Base-by-base conservation (phyloP, 495 filamentous ascomycete genomes). In the Tuber microsphaerosporum region DNA sequence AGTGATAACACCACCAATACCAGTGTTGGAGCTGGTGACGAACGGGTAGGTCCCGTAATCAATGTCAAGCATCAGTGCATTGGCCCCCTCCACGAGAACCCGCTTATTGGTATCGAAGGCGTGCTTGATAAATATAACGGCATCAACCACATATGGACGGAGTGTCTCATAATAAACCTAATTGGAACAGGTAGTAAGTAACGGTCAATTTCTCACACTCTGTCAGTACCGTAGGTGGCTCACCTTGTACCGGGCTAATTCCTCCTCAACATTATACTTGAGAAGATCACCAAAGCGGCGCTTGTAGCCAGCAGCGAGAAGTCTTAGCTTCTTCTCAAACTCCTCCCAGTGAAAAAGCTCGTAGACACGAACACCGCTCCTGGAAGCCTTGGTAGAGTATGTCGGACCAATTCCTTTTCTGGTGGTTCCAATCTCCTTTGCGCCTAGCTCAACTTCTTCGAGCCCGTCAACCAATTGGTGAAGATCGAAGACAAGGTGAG, bases 21-120 rank as follows among this genome's bases (percentile, higher is more conserved):
- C 89, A 73, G 90, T 92, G 81, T 90, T 92, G 65, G 90, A 91
- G 20, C 90, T 93, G 41, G 94, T 97, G 74, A 96, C 94, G 79
- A 88, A 94, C 75, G 93, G 93, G 82, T 94, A 96, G 73, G 90
- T 94, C 81, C 92, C 91, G 83, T 89, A 89, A 84, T 92, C 90
- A 69, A 92, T 86, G 84, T 92, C 91, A 46, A 93, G 87, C 89
- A 92, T 91, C 71, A 94, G 85, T n/a, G 93, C 92, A 78, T 97
- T 93, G n/a, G 92, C 91, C 74, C 93, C 93, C 84, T 97, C 94
- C 51, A 97, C 89, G 12, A 97, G 86, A 76, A 94, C 91, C 75
- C 88, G 88, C 72, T 86, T 85, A 31, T 90, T 88, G 79, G 87
- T 83, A 73, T 89, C 85, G 77, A 90, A 87, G 22, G 87, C 88